Evolutionary conservation across 73 alveolate species (phyloP), one percentile per base, ranked within the genome.

Genomic region (Paramecium bursaria): DNA sequence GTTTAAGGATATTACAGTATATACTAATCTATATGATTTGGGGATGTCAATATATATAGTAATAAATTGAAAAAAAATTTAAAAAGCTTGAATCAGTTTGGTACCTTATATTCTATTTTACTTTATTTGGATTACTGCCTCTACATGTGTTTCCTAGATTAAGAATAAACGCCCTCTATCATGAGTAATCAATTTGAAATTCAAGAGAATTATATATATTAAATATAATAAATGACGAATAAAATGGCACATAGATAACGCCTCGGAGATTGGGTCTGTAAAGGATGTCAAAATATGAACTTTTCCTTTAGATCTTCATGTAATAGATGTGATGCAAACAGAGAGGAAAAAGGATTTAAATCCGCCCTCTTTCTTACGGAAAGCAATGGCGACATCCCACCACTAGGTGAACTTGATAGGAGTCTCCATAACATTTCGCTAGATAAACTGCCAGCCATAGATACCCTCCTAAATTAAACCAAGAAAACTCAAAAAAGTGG

Each of bases 211-310:
- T 39, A 39, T 7, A 7, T 7, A 7, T 7, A 39, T 39, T 7
- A 39, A 39, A 39, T 39, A 11, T 39, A 5, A 39, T 11, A 39
- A 39, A 11, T 39, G 49, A 39, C 11, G 14, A 39, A 39, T 7
- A 61, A 33, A 61, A 67, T 67, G 21, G 44, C 26, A 39, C 82
- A 31, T 19, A 17, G 82, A 67, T 11, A 76, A 25, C 52, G 88
- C 22, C 46, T 48, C 30, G 94, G 94, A 7, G 94, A 88, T 53
- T 88, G 94, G 94, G 48, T 73, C 3, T 88, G 94, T 61, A 2
- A 31, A 25, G 74, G 52, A 60, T 88, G 94, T 44, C 79, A 61
- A 48, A 88, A 88, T 85, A 49, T 88, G 75, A 88, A 88, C 46
- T 88, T 82, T 47, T 82, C 94, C 25, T 88, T 88, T 85, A 51